Base-by-base conservation (phyloP, 169 alveolate species). In the Cyclospora cayetanensis region DNA sequence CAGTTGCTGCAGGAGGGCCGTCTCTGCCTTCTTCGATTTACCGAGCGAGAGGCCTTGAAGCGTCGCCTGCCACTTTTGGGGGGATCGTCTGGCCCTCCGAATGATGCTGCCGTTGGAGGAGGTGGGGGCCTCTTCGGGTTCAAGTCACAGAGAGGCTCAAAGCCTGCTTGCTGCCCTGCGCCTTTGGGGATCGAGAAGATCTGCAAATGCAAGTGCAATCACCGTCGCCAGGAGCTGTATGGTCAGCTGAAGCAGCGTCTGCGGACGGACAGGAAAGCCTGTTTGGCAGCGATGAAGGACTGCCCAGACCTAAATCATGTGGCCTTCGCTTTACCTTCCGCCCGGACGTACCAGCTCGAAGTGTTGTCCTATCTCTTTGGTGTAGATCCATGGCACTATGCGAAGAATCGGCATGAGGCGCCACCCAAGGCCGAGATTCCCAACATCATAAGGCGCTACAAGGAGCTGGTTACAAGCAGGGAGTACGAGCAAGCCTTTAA, bases 361-460 rank as follows among this genome's bases (percentile, higher is more conserved):
- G 52, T 85, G 2, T 39, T 85, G 20, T n/a, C 91, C 1, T 85
- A 85, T 37, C 42, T 85, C 27, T 72, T 85, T 11, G 91, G 84
- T 0, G 91, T 85, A 4, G 82, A 85, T 72, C 91, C 91, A 22
- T 85, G 91, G 91, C 18, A 34, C 20, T 85, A 65, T 35, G 91
- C 91, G 29, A 85, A 85, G 72, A 85, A 85, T n/a, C 29, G 72
- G 2, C 91, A 85, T 1, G 91, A 85, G 35, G 91, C 91, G 22
- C 91, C 91, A 15, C 31, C 41, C 1, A 52, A 72, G 65, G 91
- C 43, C 11, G 85, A 66, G 31, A 52, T 85, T 18, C 70, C 91
- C 12, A 35, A 20, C 1, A 65, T 85, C n/a, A 15, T 85, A 4
- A 55, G 68, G 39, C 27, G 72, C 18, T 85, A 85, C 53, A 85